Evolutionary conservation across 768 basidiomycete genomes (phyloP).

Genomic region (Mycena sanguinolenta): DNA sequence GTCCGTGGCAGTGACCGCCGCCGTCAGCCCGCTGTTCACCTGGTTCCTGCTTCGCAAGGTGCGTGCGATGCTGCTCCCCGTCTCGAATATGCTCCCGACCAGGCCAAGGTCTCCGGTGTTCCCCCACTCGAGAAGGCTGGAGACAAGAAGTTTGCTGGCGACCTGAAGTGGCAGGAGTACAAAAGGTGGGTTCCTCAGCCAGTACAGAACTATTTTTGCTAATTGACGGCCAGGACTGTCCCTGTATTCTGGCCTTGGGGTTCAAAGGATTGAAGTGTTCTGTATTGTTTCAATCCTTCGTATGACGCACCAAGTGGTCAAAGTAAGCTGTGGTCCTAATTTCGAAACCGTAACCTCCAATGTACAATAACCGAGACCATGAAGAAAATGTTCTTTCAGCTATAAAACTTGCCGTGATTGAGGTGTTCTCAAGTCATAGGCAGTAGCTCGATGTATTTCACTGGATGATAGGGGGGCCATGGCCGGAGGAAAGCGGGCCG

Average conservation of each 20-base stretch:
- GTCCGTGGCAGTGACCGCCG: slow-evolving; percentile 61
- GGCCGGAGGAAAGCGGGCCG: too few relatives aligned
- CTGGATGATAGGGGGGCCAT: too few relatives aligned
- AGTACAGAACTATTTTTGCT: background rate
- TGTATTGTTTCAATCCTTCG: too few relatives aligned
- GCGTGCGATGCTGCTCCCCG: slow-evolving; percentile 31
- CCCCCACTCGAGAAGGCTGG: slow-evolving; percentile 74
- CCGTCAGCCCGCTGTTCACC: slow-evolving; percentile 72
- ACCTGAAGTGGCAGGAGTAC: slow-evolving; percentile 70
- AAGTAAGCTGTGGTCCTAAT: too few relatives aligned
- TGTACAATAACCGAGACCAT: too few relatives aligned
- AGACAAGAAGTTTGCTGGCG: slow-evolving; percentile 67
- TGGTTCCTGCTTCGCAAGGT: slow-evolving; percentile 72
- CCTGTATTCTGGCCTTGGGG: slow-evolving; percentile 65
- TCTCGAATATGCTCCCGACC: background rate
- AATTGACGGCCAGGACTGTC: slow-evolving; percentile 47
- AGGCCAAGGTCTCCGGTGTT: slow-evolving; percentile 70
- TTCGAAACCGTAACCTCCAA: background rate
- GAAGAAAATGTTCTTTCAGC: too few relatives aligned
- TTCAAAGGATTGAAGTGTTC: slow-evolving; percentile 28
- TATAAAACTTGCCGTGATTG: too few relatives aligned
- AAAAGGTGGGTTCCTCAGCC: slow-evolving; percentile 56
- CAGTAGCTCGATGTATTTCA: too few relatives aligned
- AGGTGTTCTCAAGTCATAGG: too few relatives aligned
- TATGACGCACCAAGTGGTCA: too few relatives aligned